phyloP scores from a whole-genome alignment of 2,329 filamentous ascomycete genomes.

The Neofusicoccum laricinum region DNA sequence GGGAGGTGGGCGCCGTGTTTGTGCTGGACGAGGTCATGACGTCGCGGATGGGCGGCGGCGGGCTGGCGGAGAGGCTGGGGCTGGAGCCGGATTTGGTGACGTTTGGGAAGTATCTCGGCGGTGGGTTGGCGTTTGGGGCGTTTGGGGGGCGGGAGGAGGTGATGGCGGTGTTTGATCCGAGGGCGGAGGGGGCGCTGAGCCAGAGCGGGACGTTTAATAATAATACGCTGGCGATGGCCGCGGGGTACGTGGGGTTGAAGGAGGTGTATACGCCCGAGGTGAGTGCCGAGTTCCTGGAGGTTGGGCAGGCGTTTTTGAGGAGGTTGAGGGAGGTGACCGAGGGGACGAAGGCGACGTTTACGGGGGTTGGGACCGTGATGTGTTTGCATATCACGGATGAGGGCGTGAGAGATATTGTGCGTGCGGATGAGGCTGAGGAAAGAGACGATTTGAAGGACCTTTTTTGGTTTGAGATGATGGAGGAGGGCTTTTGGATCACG shows the following conservation, averaged over 20 bases:
- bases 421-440: slow-evolving; percentile 27
- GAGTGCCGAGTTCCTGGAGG: slow-evolving; percentile 27
- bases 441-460: slow-evolving; percentile 30
- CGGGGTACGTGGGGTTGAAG: slow-evolving; percentile 46
- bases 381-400: slow-evolving; percentile 35
- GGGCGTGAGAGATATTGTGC: slow-evolving; percentile 28
- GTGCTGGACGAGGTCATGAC: slow-evolving; percentile 74
- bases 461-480: slow-evolving; percentile 38
- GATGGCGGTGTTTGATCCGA: slow-evolving; percentile 58
- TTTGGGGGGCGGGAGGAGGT: slow-evolving; percentile 61
- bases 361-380: slow-evolving; percentile 36
- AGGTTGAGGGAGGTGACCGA: slow-evolving; percentile 26
- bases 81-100: slow-evolving; percentile 61
- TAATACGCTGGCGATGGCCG: slow-evolving; percentile 60
- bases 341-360: slow-evolving; percentile 37
- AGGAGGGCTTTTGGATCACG: slow-evolving; percentile 36
- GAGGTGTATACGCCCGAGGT: slow-evolving; percentile 35
- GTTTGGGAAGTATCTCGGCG: slow-evolving; percentile 65
- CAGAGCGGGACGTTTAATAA: slow-evolving; percentile 70
- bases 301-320: slow-evolving; percentile 31
- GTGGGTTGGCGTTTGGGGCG: slow-evolving; percentile 64
- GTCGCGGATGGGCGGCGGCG: slow-evolving; percentile 54
- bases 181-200: slow-evolving; percentile 38
- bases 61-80: slow-evolving; percentile 44
- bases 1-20: slow-evolving; percentile 54